Percentiles rank a stretch among this genome's conserved stretches.
phyloP scores from a whole-genome alignment of 2,329 filamentous ascomycete species.

The Xylaria sp. region DNA sequence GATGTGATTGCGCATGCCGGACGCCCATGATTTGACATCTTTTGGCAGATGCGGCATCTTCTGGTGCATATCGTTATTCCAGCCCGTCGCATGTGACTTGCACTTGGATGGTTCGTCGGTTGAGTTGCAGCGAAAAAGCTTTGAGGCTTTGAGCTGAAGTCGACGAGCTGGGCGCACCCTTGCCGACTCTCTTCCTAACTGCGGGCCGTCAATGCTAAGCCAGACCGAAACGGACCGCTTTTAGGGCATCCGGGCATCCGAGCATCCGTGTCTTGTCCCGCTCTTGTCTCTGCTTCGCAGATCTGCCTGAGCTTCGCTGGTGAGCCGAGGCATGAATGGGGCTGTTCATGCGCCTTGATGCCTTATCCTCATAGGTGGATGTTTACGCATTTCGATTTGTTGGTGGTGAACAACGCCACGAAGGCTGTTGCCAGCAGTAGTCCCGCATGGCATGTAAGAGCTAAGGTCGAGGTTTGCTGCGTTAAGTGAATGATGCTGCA shows the following conservation, averaged over 20 bases:
- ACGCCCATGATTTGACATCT: neutral
- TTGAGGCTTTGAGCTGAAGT: too few species aligned
- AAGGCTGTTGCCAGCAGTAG: neutral
- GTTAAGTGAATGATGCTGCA: too few species aligned
- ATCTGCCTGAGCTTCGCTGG: too few species aligned
- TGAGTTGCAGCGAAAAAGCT: too few species aligned
- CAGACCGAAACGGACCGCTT: too few species aligned
- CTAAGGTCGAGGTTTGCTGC: neutral
- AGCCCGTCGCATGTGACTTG: neutral
- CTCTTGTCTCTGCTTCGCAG: too few species aligned
- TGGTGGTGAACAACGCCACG: neutral
- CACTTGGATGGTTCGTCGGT: neutral
- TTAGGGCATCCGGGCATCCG: too few species aligned
- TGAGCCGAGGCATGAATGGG: neutral
- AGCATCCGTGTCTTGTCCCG: too few species aligned
- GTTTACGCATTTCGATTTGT: neutral
- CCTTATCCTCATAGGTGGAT: neutral
- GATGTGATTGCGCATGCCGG: neutral
- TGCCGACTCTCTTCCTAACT: too few species aligned
- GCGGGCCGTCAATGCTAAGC: too few species aligned
- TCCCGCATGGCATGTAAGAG: neutral
- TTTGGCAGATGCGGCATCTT: neutral
- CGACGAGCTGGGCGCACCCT: too few species aligned
- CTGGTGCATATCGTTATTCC: neutral
- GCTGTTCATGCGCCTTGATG: neutral